phyloP scores from a whole-genome alignment of 2,329 filamentous ascomycete species.

The Ophiocordyceps robertsii region DNA sequence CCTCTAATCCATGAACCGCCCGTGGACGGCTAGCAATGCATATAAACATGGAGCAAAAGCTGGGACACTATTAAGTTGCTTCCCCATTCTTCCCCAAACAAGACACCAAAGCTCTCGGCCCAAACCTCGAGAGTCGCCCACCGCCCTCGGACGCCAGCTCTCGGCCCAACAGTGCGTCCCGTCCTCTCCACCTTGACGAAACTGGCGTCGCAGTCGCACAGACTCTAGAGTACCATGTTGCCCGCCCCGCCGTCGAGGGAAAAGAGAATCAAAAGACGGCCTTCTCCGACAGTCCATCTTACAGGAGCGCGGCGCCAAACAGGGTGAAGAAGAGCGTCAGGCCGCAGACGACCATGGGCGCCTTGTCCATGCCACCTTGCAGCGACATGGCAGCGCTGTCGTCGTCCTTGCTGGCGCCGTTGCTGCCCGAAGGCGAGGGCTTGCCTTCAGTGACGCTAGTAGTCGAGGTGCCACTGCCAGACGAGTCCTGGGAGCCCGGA shows the following conservation, averaged over 20 bases:
- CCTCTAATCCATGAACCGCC: not conserved
- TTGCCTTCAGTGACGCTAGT: conserved; percentile 21
- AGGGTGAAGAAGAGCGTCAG: conserved; percentile 21
- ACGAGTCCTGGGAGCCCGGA: conserved; percentile 38
- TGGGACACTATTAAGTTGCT: conserved; percentile 15
- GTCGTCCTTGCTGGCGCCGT: conserved; percentile 5
- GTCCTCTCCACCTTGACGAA: too few relatives aligned
- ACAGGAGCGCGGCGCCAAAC: conserved; percentile 26
- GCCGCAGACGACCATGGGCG: conserved; percentile 22
- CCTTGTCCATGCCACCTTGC: conserved; percentile 12
- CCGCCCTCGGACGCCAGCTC: not conserved
- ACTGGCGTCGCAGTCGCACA: too few relatives aligned
- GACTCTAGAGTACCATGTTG: too few relatives aligned
- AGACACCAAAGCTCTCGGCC: not conserved
- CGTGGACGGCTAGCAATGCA: not conserved
- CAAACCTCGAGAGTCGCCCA: not conserved
- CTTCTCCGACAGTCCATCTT: conserved; percentile 7
- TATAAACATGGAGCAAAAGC: conserved; percentile 9
- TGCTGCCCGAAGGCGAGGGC: conserved; percentile 13
- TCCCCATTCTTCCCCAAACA: conserved; percentile 3
- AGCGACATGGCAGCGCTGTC: conserved; percentile 18
- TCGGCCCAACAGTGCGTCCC: too few relatives aligned
- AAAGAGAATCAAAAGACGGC: not conserved
- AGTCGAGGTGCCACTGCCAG: conserved; percentile 31
- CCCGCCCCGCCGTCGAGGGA: too few relatives aligned